Percentiles rank a stretch among this genome's conserved stretches.
These are phyloP conservation scores for Lomentospora prolificans DNA, from an alignment of 2,329 filamentous ascomycete species.

Conservation along the genomic window DNA sequence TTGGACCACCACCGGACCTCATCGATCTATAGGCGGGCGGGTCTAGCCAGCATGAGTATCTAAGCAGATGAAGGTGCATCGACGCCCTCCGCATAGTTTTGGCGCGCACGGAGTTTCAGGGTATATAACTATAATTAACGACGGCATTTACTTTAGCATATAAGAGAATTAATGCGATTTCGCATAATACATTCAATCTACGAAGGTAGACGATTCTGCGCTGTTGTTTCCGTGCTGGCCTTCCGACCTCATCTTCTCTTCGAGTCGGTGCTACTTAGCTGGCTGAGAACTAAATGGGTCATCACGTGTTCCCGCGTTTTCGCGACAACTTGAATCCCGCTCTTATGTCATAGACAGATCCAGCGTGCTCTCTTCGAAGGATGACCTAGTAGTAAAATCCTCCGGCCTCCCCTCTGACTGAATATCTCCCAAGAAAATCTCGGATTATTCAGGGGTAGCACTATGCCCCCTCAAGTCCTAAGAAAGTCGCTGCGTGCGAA, in stretches of 20 bases:
- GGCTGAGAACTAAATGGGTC: too few relatives aligned
- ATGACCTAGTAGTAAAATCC: too few relatives aligned
- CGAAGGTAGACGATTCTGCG: too few relatives aligned
- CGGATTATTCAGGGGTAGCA: too few relatives aligned
- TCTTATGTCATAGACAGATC: background rate
- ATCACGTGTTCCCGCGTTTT: conserved; percentile 7
- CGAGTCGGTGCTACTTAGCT: too few relatives aligned
- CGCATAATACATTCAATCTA: background rate
- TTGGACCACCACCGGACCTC: conserved; percentile 68
- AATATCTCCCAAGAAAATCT: too few relatives aligned
- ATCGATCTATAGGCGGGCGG: conserved; percentile 51
- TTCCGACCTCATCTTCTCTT: too few relatives aligned
- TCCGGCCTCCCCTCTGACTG: too few relatives aligned
- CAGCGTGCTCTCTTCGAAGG: too few relatives aligned
- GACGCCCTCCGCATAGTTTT: background rate
- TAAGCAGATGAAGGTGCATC: background rate
- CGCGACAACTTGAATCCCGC: background rate
- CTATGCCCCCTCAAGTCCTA: conserved; percentile 59
- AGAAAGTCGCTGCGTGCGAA: conserved; percentile 51
- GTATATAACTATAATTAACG: background rate
- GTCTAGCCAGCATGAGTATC: too few relatives aligned
- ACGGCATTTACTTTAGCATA: background rate
- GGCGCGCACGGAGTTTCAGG: background rate
- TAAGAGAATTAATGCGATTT: background rate
- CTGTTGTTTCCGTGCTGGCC: too few relatives aligned